Conservation (phyloP, 331 rosid species). For the Phaseolus coccineus region DNA sequence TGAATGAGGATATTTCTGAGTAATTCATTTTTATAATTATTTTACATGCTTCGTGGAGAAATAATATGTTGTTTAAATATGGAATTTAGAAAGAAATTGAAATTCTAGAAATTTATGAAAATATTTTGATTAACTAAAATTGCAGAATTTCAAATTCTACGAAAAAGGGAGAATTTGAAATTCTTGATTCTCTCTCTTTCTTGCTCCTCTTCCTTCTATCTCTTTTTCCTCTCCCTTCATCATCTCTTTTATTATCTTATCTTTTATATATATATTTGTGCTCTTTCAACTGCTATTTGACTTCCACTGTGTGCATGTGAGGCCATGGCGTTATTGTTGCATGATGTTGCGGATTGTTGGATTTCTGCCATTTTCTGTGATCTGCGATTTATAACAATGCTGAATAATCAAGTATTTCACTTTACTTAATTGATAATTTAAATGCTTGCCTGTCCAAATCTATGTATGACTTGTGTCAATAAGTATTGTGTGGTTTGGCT, state of each 20-base stretch:
- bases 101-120: too few species aligned
- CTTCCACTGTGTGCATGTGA: background rate
- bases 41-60: too few species aligned
- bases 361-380: background rate
- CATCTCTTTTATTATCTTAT: too few species aligned
- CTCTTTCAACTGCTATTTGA: background rate
- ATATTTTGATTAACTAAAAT: too few species aligned
- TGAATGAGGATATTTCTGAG: too few species aligned
- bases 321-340: background rate
- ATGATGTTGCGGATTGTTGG: background rate
- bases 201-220: background rate
- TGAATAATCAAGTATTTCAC: background rate
- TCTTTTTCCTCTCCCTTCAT: background rate
- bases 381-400: background rate
- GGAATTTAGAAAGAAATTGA: too few species aligned
- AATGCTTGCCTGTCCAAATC: background rate
- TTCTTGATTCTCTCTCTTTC: background rate
- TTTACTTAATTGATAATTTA: constrained; percentile 6
- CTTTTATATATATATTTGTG: background rate
- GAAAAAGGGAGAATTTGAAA: background rate
- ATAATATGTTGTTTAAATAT: too few species aligned
- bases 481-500: constrained; percentile 1
- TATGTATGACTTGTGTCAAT: constrained; percentile 1
- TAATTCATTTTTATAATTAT: too few species aligned
- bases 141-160: too few species aligned